Base-by-base conservation (phyloP, 1,284 basidiomycete species). In the Lignosus rhinocerotis region DNA sequence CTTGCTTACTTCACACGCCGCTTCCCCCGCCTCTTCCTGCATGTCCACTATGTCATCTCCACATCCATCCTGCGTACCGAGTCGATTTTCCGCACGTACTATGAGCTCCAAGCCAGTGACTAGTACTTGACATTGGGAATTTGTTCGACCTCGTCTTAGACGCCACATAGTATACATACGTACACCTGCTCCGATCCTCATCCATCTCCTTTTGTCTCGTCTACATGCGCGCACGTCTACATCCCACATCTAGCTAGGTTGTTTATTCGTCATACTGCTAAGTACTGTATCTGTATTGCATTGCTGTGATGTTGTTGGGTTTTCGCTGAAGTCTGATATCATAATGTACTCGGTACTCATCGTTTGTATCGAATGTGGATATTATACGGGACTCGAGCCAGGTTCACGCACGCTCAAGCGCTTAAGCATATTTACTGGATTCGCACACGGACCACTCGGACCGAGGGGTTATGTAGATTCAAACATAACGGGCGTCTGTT, bases 11-110 rank as follows among this genome's bases (percentile, higher is more conserved):
- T 98, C 72, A 97, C 94, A 0, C 80, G 85, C 42, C 86, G 94
- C n/a, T 99, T 92, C 76, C 96, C 96, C 5, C 78, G 76, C 38
- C 81, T 99, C 17, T 95, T 99, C 80, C 76, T 98, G 62, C 96
- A 98, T 72, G 95, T 98, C 38, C 90, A 98, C 70, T 73, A 79
- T 25, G 93, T 95, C 62, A 81, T 99, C 57, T 79, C 81, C 9
- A 78, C 82, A 48, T 89, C 87, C 6, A 75, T 83, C 31, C 76
- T 95, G 34, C 79, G 84, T 46, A 78, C 79, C 61, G 94, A 96
- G 74, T 85, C 89, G 25, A 92, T 95, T 88, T 95, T 95, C 77
- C 85, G 86, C 68, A 77, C 82, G 33, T 96, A 95, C 74, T 95
- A 93, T 69, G 86, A 91, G 61, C 76, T 90, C 49, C 75, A 25